Evolutionary conservation across 2,329 filamentous ascomycete species (phyloP).

Genomic region (Trichoderma sp.): DNA sequence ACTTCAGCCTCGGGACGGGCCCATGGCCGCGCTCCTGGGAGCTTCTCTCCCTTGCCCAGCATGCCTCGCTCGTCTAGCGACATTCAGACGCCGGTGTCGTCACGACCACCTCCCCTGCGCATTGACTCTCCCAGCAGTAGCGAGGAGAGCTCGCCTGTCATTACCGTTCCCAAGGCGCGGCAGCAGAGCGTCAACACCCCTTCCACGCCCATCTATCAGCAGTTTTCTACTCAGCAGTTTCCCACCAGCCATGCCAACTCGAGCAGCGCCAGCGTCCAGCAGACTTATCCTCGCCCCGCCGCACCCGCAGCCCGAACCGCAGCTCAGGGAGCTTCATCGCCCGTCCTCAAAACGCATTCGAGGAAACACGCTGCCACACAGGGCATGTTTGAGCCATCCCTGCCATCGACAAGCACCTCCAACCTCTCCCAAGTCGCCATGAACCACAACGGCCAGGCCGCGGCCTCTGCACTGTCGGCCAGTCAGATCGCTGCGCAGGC

Average conservation of each 20-base stretch:
- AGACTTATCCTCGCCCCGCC: slow-evolving; percentile 59
- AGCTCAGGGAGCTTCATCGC: slow-evolving; percentile 31
- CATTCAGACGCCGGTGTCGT: slow-evolving; percentile 24
- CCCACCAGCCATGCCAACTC: slow-evolving; percentile 46
- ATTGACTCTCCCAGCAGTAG: slow-evolving; percentile 31
- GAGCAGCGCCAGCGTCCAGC: slow-evolving; percentile 45
- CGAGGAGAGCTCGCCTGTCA: slow-evolving; percentile 33
- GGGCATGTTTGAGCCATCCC: slow-evolving; percentile 71
- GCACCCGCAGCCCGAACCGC: slow-evolving; percentile 32
- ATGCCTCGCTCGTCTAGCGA: slow-evolving; percentile 31
- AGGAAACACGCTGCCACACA: slow-evolving; percentile 70
- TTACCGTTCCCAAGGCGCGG: slow-evolving; percentile 48
- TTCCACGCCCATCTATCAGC: slow-evolving; percentile 47
- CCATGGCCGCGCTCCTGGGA: slow-evolving; percentile 49
- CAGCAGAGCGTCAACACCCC: slow-evolving; percentile 37
- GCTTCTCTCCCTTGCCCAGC: slow-evolving; percentile 53
- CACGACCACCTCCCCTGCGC: slow-evolving; percentile 36
- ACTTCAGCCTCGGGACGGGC: slow-evolving; percentile 33
- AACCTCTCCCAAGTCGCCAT: slow-evolving; percentile 52
- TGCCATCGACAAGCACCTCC: slow-evolving; percentile 60
- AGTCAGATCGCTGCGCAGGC: slow-evolving; percentile 79
- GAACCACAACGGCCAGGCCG: slow-evolving; percentile 43
- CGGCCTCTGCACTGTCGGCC: slow-evolving; percentile 48
- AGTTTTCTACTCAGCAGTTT: slow-evolving; percentile 48
- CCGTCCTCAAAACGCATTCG: slow-evolving; percentile 45